These are phyloP conservation scores for Kluyveromyces marxianus DNA, from an alignment of 1,139 yeast genomes.

Conservation along the genomic window DNA sequence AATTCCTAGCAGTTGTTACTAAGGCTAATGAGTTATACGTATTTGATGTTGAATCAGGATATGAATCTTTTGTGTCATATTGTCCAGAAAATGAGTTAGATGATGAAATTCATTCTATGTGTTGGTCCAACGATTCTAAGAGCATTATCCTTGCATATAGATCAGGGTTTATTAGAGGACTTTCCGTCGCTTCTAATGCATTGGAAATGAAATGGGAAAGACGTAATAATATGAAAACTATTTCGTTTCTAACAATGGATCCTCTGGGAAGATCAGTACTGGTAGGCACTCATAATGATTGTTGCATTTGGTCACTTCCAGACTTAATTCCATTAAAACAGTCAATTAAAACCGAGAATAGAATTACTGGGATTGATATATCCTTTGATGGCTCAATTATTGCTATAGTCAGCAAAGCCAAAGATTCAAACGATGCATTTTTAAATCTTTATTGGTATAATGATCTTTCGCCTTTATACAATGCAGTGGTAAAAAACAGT, in stretches of 20 bases:
- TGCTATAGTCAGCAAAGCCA: neutral
- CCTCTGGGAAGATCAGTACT: slow-evolving; percentile 50
- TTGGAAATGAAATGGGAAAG: slow-evolving; percentile 26
- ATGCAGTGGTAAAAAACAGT: neutral
- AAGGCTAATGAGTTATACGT: slow-evolving; percentile 26
- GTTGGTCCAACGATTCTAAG: slow-evolving; percentile 31
- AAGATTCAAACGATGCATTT: neutral
- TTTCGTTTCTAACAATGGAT: slow-evolving; percentile 46
- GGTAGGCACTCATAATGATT: slow-evolving; percentile 65
- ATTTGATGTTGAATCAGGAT: slow-evolving; percentile 19
- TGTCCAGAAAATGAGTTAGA: neutral
- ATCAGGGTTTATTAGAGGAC: slow-evolving; percentile 38
- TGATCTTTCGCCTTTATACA: slow-evolving; percentile 1
- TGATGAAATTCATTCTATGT: slow-evolving; percentile 14
- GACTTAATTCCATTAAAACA: slow-evolving; percentile 19
- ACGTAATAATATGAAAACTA: slow-evolving; percentile 48
- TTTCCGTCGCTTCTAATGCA: slow-evolving; percentile 17
- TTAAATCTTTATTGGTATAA: slow-evolving; percentile 3
- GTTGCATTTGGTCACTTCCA: slow-evolving; percentile 51
- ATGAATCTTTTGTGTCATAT: slow-evolving; percentile 13
- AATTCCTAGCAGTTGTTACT: slow-evolving; percentile 43
- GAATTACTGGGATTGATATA: neutral
- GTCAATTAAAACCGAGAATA: neutral
- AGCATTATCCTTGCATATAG: slow-evolving; percentile 28
- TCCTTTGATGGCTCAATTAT: slow-evolving; percentile 5